Evolutionary conservation across 1,284 basidiomycete genomes (phyloP).

Genomic region (Schizophyllum amplum): DNA sequence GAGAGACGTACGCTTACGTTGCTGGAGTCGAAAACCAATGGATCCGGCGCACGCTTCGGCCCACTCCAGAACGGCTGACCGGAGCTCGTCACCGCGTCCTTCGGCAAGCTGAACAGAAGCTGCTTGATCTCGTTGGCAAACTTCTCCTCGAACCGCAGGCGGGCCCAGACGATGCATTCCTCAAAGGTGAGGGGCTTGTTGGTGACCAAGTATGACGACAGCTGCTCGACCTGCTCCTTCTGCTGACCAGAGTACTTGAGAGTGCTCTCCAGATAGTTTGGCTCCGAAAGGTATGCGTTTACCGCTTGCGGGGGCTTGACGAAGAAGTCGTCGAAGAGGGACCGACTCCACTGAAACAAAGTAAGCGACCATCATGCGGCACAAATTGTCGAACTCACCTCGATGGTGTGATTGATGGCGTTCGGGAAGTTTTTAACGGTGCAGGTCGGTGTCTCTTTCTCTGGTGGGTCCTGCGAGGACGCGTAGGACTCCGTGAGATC

Average conservation of each 20-base stretch:
- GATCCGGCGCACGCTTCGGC: constrained; percentile 96
- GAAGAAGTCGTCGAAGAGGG: constrained; percentile 90
- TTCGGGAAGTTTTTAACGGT: constrained; percentile 99
- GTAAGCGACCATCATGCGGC: neutral
- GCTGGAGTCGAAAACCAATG: constrained; percentile 79
- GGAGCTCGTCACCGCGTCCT: constrained; percentile 83
- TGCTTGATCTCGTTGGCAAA: constrained; percentile 95
- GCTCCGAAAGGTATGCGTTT: constrained; percentile 95
- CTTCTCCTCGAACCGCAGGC: constrained; percentile 92
- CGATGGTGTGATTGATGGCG: constrained; percentile 97
- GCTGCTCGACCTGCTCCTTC: constrained; percentile 86
- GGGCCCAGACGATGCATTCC: constrained; percentile 96
- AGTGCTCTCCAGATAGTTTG: constrained; percentile 90
- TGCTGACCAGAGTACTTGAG: constrained; percentile 88
- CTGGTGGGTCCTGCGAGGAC: constrained; percentile 98
- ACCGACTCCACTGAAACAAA: constrained; percentile 79
- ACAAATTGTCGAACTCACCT: constrained; percentile 38
- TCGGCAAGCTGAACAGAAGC: constrained; percentile 89
- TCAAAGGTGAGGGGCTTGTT: constrained; percentile 93
- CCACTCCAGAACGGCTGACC: constrained; percentile 97
- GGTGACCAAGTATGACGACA: constrained; percentile 86
- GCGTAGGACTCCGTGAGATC: constrained; percentile 97
- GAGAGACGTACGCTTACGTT: constrained; percentile 50
- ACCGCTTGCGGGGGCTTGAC: constrained; percentile 92
- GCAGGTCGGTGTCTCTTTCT: constrained; percentile 96